A percentile compares a stretch with the other conserved stretches of the same genome.
phyloP scores from a whole-genome alignment of 495 filamentous ascomycete species.

The Daldinia childiae region DNA sequence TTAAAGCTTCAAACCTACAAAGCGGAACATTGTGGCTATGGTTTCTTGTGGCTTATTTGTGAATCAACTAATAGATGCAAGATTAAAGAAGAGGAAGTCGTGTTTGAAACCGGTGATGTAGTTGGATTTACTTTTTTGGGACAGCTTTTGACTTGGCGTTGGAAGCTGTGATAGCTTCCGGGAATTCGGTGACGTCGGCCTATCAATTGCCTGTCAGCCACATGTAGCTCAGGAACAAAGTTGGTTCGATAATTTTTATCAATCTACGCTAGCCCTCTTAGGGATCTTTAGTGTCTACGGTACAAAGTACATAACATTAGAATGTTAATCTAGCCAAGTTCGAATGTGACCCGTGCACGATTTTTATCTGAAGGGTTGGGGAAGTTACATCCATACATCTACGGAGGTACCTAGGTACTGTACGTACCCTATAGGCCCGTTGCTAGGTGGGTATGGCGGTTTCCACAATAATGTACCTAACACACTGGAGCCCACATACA shows the following conservation, averaged over 20 bases:
- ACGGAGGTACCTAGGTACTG: constrained; percentile 9
- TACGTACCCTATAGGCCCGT: constrained; percentile 1
- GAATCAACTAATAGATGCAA: neutral
- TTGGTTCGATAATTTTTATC: neutral
- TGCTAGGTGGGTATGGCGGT: constrained; percentile 24
- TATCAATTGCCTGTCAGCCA: constrained; percentile 13
- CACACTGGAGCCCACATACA: too few relatives aligned
- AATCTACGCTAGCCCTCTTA: neutral
- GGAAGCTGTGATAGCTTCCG: constrained; percentile 17
- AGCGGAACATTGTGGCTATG: constrained; percentile 53
- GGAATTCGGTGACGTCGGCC: constrained; percentile 31
- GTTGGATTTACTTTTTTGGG: constrained; percentile 37
- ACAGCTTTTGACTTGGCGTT: constrained; percentile 24
- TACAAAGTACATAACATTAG: too few relatives aligned
- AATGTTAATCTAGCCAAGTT: too few relatives aligned
- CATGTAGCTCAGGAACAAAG: neutral
- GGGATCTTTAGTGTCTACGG: neutral
- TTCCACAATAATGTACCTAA: too few relatives aligned
- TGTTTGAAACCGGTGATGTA: constrained; percentile 4
- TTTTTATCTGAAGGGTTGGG: too few relatives aligned
- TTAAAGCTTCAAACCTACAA: constrained; percentile 47
- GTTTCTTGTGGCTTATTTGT: neutral
- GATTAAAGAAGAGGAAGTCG: constrained; percentile 8
- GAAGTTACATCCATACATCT: too few relatives aligned
- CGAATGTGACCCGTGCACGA: too few relatives aligned